Percentiles rank a stretch among this genome's conserved stretches.
phyloP scores from a whole-genome alignment of 1,284 basidiomycete genomes.

The Neolentinus lepideus region DNA sequence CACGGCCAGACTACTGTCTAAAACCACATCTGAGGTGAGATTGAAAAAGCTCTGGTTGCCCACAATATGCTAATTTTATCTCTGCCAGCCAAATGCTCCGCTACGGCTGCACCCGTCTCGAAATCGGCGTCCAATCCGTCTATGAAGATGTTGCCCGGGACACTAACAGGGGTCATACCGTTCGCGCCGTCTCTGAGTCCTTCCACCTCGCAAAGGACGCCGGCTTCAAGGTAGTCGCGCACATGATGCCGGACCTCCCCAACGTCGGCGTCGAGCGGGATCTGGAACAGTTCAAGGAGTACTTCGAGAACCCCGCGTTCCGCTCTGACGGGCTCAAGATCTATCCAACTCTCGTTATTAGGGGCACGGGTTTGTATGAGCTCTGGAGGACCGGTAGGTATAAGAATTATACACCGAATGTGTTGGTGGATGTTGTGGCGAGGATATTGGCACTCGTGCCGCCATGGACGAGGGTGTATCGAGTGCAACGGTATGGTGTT shows the following conservation, averaged over 20 bases:
- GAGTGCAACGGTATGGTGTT: slow-evolving; percentile 77
- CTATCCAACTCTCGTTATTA: slow-evolving; percentile 97
- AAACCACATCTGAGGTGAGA: slow-evolving; percentile 85
- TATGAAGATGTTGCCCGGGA: slow-evolving; percentile 99
- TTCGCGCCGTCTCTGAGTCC: slow-evolving; percentile 94
- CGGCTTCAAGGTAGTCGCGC: slow-evolving; percentile 98
- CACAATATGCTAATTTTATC: not conserved
- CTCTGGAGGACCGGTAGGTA: slow-evolving; percentile 95
- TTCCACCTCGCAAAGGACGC: slow-evolving; percentile 99
- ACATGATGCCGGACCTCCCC: slow-evolving; percentile 98
- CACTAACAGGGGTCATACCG: slow-evolving; percentile 97
- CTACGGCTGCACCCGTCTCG: slow-evolving; percentile 96
- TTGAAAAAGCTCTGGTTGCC: not conserved
- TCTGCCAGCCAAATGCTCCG: slow-evolving; percentile 87
- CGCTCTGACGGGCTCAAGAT: slow-evolving; percentile 97
- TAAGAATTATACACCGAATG: slow-evolving; percentile 99
- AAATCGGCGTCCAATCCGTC: slow-evolving; percentile 98
- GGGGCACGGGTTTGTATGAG: slow-evolving; percentile 96
- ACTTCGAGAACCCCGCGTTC: slow-evolving; percentile 98
- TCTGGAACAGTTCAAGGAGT: slow-evolving; percentile 97
- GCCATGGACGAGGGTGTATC: slow-evolving; percentile 98
- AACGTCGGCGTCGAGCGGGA: slow-evolving; percentile 98
- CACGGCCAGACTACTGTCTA: slow-evolving; percentile 96
- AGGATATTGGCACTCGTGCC: slow-evolving; percentile 95
- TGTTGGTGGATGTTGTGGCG: slow-evolving; percentile 95